Evolutionary conservation across 768 basidiomycete species (phyloP), one percentile per base, ranked within the genome.

Genomic region (Kwoniella europaea): DNA sequence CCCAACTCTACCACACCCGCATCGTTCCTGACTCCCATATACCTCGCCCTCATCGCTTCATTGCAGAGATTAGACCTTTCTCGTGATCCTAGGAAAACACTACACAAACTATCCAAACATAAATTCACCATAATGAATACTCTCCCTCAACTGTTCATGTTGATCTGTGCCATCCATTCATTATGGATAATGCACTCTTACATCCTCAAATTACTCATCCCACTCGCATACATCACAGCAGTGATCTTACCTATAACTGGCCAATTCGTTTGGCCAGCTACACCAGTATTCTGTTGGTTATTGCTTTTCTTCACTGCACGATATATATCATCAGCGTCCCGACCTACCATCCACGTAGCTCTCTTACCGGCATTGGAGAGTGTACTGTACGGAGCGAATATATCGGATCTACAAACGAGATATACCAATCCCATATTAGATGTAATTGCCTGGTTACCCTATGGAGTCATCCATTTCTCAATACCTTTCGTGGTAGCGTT

Each of bases 331-430:
- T 86, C 87, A 7, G 73, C 84, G 16, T 89, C 88, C 83, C 88
- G 97, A 2, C 97, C 97, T 0, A 84, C 87, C 27, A 92, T 98
- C 29, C 94, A 92, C 67, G 96, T 99, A 73, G 90, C 92, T 43
- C 87, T 98, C 10, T 90, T 99, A 5, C 96, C 97, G 0, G 96
- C 96, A 0, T 88, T 98, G 64, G 97, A 99, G 81, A 89, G 91
- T 20, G 93, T 97, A 35, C 87, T 98, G 4, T 98, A 97, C 82
- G 97, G 97, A 1, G 96, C 95, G 66, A 98, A 98, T 84, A 94
- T 98, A 68, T 96, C 93, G 44, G 95, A 98, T 84, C 91, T 98
- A 82, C 90, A 98, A 70, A 98, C 96, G 24, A 88, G 94, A 18
- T 95, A 90, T 84, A 98, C 96, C 10, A 93, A 96, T 80, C 92